These are phyloP conservation scores for Antrodiella citrinella DNA, from an alignment of 768 basidiomycete species.

Conservation along the genomic window DNA sequence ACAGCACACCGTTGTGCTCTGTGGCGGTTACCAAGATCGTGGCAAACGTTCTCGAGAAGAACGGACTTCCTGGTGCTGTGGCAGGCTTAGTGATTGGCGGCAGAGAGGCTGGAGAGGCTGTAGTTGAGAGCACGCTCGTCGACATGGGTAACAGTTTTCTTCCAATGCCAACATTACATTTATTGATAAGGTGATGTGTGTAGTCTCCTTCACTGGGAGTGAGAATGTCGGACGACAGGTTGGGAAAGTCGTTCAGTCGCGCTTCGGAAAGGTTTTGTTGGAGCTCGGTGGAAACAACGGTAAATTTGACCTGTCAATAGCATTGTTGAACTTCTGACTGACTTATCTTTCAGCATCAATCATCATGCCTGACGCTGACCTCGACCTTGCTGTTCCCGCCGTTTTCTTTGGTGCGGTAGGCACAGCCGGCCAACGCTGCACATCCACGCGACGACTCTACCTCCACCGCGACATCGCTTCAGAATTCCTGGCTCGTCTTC, in stretches of 20 bases:
- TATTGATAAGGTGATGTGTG: neutral
- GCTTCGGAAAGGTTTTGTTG: constrained; percentile 85
- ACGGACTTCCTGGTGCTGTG: constrained; percentile 78
- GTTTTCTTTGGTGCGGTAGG: constrained; percentile 95
- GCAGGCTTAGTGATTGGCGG: constrained; percentile 81
- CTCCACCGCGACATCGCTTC: constrained; percentile 75
- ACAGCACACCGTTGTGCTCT: constrained; percentile 81
- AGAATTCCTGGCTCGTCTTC: constrained; percentile 68
- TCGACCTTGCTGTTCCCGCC: constrained; percentile 80
- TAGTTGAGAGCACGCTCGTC: constrained; percentile 67
- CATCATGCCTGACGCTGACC: constrained; percentile 90
- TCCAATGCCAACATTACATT: neutral
- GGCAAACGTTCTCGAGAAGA: constrained; percentile 68
- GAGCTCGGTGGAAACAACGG: constrained; percentile 97
- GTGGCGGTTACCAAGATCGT: constrained; percentile 88
- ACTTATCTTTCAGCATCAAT: constrained; percentile 67
- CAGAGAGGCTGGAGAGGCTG: constrained; percentile 67
- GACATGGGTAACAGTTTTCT: constrained; percentile 55
- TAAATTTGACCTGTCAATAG: constrained; percentile 25
- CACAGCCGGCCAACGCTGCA: constrained; percentile 71
- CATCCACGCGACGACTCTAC: constrained; percentile 85
- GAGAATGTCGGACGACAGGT: constrained; percentile 82
- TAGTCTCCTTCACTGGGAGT: constrained; percentile 94
- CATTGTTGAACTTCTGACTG: no score
- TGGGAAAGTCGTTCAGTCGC: constrained; percentile 77